phyloP scores from a whole-genome alignment of 1,284 basidiomycete species.

The Tilletia setariae region DNA sequence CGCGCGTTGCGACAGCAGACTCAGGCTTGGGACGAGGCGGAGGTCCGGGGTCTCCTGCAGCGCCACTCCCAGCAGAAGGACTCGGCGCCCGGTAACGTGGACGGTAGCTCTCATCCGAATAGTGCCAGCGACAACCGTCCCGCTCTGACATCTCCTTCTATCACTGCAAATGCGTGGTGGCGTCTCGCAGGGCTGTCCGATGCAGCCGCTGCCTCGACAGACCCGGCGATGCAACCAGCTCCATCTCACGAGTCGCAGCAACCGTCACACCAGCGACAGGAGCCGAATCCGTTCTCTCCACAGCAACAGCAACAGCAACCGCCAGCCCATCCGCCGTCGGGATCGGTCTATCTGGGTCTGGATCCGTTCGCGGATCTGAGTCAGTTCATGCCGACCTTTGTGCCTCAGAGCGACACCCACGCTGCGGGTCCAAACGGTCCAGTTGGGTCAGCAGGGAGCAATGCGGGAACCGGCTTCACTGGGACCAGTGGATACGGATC shows the following conservation, averaged over 20 bases:
- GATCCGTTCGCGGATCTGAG: slow-evolving; percentile 8
- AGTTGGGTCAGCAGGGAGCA: not conserved
- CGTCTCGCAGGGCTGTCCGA: no score
- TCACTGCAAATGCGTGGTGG: no score
- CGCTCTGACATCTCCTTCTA: no score
- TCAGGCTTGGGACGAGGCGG: slow-evolving; percentile 10
- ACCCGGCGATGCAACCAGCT: no score
- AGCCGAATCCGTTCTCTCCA: not conserved
- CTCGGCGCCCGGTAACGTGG: not conserved
- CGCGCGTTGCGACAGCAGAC: not conserved
- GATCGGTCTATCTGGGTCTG: not conserved
- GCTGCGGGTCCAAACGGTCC: not conserved
- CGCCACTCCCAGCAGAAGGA: not conserved
- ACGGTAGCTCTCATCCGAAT: no score
- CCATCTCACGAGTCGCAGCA: no score
- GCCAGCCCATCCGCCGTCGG: not conserved
- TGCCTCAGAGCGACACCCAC: no score
- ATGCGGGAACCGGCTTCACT: not conserved
- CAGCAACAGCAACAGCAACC: not conserved
- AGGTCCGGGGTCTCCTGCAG: not conserved
- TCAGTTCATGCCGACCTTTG: not conserved
- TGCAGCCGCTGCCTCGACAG: not conserved
- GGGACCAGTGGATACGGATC: not conserved
- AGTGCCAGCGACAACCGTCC: no score
- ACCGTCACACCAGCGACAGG: no score